A percentile compares a stretch with the other conserved stretches of the same genome.
Conservation (phyloP, 371 early-diverging fungal genomes). For the Circinella umbellata region DNA sequence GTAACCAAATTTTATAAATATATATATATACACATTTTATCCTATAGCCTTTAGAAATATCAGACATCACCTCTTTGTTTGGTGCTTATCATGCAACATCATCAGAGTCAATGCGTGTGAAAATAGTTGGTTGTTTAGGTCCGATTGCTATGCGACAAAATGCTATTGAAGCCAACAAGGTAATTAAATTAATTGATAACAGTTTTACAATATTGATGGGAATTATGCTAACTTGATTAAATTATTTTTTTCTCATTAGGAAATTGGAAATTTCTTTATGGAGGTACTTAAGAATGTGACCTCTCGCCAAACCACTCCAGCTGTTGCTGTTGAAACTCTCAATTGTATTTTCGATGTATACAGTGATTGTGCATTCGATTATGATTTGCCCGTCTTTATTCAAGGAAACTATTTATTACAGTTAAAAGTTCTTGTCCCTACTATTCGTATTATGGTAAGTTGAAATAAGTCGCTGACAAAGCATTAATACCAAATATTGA, state of each 20-base stretch:
- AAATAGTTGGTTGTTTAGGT: conserved; percentile 77
- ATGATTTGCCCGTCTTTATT: conserved; percentile 85
- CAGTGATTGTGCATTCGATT: conserved; percentile 82
- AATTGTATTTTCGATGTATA: conserved; percentile 90
- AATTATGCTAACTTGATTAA: background rate
- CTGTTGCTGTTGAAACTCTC: conserved; percentile 74
- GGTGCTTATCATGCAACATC: conserved; percentile 51
- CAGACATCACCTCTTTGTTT: conserved; percentile 55
- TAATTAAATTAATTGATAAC: conserved; percentile 23
- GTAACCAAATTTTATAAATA: no score
- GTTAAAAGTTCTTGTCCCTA: conserved; percentile 60
- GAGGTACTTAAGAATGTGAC: conserved; percentile 44
- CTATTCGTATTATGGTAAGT: conserved; percentile 54
- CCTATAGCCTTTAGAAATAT: conserved; percentile 46
- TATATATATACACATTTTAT: background rate
- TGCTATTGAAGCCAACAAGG: conserved; percentile 73
- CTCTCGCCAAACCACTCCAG: conserved; percentile 42
- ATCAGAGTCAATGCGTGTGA: conserved; percentile 65
- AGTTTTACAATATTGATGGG: background rate
- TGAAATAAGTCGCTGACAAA: background rate
- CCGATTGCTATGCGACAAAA: conserved; percentile 78
- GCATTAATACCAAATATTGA: no score
- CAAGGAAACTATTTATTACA: conserved; percentile 63
- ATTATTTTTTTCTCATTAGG: conserved; percentile 25
- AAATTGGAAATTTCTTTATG: conserved; percentile 38